Evolutionary conservation across 164 flowering plant genomes (phyloP), one percentile per base, ranked within the genome.

Genomic region (Chimonanthus praecox): DNA sequence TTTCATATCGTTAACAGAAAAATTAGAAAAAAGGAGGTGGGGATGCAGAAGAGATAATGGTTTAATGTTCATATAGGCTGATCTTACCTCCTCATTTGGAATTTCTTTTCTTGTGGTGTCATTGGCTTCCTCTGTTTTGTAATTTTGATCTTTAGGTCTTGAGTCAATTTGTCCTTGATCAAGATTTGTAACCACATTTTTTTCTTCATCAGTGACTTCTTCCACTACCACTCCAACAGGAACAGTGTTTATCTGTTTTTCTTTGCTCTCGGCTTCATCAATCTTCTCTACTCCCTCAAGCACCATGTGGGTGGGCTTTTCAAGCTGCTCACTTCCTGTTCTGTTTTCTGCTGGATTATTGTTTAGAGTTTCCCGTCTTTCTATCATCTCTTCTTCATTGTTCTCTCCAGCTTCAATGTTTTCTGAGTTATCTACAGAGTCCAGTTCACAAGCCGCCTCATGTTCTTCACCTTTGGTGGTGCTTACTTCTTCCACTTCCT

Each of bases 141-240:
- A 21, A 69, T 9, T 49, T 61, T 49, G 62, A 50, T 18, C 61
- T 4, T 20, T n/a, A 8, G 62, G 58, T 47, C 50, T 13, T 33
- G 7, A 11, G 49, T 49, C 58, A 58, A 64, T 33, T 33, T 33
- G 46, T 51, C 20, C 49, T 33, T 13, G 61, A 18, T 72, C 33
- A 47, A 50, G 21, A 33, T 60, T 49, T 21, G 33, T 60, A 7
- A 7, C 63, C 64, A 48, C 49, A 7, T 66, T 58, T 20, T 68
- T 43, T 2, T 76, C 68, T 72, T 68, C 72, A 47, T 48, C 71
- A 18, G 43, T 58, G 65, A 63, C 73, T 63, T 69, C 70, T 72
- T 45, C 15, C 49, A 47, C 16, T 50, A 49, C 68, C 50, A 62
- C 49, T 70, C 58, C 67, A 46, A 47, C 21, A 50, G 50, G 18